A percentile compares a stretch with the other conserved stretches of the same genome.
Conservation (phyloP, 2,329 filamentous ascomycete species). For the Phialophora expanda region DNA sequence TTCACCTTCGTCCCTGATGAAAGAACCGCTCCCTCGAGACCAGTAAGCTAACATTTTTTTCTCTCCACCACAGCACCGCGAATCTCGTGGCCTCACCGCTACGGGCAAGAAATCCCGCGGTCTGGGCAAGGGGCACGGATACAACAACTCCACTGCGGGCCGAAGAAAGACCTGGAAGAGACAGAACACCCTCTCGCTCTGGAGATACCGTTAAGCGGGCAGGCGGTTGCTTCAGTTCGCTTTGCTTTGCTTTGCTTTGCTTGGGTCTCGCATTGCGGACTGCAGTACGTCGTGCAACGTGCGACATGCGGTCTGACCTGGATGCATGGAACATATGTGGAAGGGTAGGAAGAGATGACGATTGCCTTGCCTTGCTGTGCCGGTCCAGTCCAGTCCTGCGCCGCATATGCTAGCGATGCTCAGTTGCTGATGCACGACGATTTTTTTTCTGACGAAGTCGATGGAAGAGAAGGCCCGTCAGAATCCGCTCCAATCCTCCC, state of each 20-base stretch:
- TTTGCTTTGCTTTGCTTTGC: background rate
- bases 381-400: background rate
- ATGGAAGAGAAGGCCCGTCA: background rate
- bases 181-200: constrained; percentile 98
- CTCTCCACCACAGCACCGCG: constrained; percentile 75
- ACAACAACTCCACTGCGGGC: constrained; percentile 97
- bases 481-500: background rate
- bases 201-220: constrained; percentile 75
- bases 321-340: background rate
- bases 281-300: background rate
- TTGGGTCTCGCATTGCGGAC: background rate
- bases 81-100: constrained; percentile 93
- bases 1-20: background rate
- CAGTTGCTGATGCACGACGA: background rate
- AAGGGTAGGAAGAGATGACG: background rate
- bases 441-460: background rate
- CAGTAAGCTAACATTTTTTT: constrained; percentile 2
- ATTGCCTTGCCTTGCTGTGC: background rate
- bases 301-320: background rate
- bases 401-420: background rate
- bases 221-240: background rate
- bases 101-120: constrained; percentile 99
- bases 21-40: constrained; percentile 15
- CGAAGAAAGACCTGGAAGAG: constrained; percentile 99
- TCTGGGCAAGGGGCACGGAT: constrained; percentile 98